These are phyloP conservation scores for Endoconidiophora laricicola DNA, from an alignment of 2,329 filamentous ascomycete genomes.

Conservation along the genomic window DNA sequence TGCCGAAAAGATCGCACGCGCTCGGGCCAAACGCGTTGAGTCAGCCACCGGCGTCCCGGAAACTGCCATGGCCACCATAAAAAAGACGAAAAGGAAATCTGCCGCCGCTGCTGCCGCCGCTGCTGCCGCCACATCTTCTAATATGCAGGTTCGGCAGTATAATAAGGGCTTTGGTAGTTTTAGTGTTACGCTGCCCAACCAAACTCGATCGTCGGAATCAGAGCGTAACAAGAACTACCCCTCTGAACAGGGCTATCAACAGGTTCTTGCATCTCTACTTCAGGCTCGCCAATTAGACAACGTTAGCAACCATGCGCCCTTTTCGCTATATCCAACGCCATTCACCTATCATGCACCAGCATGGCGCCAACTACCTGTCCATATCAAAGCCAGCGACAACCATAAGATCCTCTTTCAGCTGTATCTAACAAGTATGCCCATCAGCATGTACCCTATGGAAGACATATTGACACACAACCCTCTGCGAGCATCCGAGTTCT, in stretches of 20 bases:
- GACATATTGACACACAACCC: slow-evolving; percentile 10
- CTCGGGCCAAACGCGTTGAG: not conserved
- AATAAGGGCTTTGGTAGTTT: slow-evolving; percentile 8
- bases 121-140: not conserved
- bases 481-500: slow-evolving; percentile 10
- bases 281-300: slow-evolving; percentile 7
- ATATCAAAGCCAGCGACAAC: slow-evolving; percentile 9
- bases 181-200: slow-evolving; percentile 1
- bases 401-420: slow-evolving; percentile 9
- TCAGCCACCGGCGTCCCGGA: not conserved
- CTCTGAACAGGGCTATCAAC: slow-evolving; percentile 6
- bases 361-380: slow-evolving; percentile 5
- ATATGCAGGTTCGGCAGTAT: slow-evolving; percentile 6
- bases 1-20: slow-evolving; percentile 1
- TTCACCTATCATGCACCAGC: slow-evolving; percentile 6
- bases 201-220: not conserved
- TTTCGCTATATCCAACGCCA: slow-evolving; percentile 5
- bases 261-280: slow-evolving; percentile 8
- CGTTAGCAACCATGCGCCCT: not conserved
- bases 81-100: slow-evolving; percentile 5
- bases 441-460: slow-evolving; percentile 11
- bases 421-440: slow-evolving; percentile 11
- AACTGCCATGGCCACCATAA: not conserved
- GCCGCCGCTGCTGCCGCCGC: not conserved
- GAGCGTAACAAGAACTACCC: not conserved